These are phyloP conservation scores for Tolypocladium ophioglossoides DNA, from an alignment of 2,329 filamentous ascomycete genomes.

Conservation along the genomic window DNA sequence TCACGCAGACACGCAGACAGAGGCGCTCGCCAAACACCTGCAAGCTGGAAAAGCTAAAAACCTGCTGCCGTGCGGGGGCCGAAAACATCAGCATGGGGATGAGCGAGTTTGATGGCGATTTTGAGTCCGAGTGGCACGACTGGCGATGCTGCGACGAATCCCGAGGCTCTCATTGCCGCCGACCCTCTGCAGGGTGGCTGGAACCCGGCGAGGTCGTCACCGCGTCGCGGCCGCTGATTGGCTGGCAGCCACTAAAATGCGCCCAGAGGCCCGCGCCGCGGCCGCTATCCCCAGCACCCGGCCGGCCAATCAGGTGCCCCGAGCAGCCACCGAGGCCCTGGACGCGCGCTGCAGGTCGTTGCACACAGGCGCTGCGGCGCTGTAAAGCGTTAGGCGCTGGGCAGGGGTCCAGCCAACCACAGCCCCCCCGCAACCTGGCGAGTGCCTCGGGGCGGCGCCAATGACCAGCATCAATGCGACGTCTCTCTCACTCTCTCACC, in stretches of 20 bases:
- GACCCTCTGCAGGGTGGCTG: slow-evolving; percentile 21
- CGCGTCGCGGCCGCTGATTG: not conserved
- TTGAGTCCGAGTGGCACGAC: not conserved
- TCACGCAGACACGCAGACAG: no score
- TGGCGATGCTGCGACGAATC: slow-evolving; percentile 15
- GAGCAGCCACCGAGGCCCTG: not conserved
- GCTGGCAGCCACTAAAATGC: not conserved
- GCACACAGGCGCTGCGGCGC: not conserved
- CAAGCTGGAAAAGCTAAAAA: not conserved
- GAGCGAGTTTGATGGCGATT: not conserved
- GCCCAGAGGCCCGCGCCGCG: not conserved
- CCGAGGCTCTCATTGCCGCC: slow-evolving; percentile 31
- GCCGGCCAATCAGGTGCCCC: not conserved
- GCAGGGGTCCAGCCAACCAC: not conserved
- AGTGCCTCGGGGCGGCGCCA: not conserved
- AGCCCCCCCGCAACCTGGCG: not conserved
- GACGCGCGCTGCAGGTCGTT: not conserved
- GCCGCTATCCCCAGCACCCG: not conserved
- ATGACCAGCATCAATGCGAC: not conserved
- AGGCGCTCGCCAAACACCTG: not conserved
- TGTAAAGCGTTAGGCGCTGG: not conserved
- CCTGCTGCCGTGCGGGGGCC: not conserved
- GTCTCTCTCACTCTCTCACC: not conserved
- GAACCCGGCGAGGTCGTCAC: not conserved
- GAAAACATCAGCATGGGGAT: not conserved